Evolutionary conservation across 225 moss, liverwort and hornwort genomes (phyloP).

Genomic region (Marchantia polymorpha): DNA sequence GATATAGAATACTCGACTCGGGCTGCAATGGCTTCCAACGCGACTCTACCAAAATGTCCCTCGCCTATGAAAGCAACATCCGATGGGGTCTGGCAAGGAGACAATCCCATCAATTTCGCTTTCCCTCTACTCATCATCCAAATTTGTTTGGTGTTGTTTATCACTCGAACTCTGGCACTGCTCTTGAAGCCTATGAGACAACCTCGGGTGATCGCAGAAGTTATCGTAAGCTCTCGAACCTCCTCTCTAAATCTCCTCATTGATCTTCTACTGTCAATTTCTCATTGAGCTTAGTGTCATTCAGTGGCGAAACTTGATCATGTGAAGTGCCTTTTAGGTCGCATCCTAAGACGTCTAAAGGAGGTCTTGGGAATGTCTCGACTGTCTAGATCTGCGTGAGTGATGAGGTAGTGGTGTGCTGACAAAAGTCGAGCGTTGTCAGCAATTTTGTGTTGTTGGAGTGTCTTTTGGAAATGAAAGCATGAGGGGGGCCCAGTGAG

Average conservation of each 20-base stretch:
- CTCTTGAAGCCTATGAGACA: constrained; percentile 67
- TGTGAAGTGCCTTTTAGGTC: too few relatives aligned
- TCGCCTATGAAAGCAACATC: constrained; percentile 73
- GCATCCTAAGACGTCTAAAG: too few relatives aligned
- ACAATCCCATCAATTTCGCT: constrained; percentile 61
- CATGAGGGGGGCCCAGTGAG: too few relatives aligned
- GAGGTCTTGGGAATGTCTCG: too few relatives aligned
- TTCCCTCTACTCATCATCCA: constrained; percentile 73
- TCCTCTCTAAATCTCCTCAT: not conserved
- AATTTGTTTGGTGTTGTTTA: constrained; percentile 48
- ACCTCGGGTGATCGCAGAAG: constrained; percentile 82
- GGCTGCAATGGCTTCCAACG: constrained; percentile 1
- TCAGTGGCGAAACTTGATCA: too few relatives aligned
- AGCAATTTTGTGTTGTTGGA: too few relatives aligned
- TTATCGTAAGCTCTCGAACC: constrained; percentile 50
- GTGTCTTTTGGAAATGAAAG: too few relatives aligned
- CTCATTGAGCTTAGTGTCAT: too few relatives aligned
- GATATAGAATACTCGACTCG: too few relatives aligned
- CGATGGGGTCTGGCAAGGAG: constrained; percentile 86
- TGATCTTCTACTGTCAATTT: not conserved
- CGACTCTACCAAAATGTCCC: not conserved
- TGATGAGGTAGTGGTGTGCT: too few relatives aligned
- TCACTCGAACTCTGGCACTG: constrained; percentile 56
- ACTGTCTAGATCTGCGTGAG: too few relatives aligned
- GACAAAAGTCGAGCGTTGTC: too few relatives aligned